Evolutionary conservation across 2,329 filamentous ascomycete species (phyloP).

Genomic region (Xylariaceae sp.): DNA sequence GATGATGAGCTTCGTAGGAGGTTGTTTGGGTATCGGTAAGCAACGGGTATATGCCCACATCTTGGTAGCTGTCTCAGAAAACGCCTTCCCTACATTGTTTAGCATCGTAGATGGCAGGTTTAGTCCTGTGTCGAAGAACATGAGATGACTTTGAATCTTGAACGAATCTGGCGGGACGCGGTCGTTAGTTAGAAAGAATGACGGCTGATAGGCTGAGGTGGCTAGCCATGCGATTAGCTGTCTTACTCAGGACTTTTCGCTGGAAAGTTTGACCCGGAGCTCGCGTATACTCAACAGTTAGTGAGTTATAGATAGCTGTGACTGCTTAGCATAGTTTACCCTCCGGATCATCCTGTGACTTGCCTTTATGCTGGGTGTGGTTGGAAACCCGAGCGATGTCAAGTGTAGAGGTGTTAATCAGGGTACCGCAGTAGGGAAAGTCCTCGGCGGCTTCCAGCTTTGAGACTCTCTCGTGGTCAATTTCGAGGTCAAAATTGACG

Average conservation of each 20-base stretch:
- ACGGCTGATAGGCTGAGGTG: constrained; percentile 4
- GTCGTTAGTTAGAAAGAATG: constrained; percentile 4
- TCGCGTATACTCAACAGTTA: constrained; percentile 75
- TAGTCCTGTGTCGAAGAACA: constrained; percentile 77
- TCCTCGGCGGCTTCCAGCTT: constrained; percentile 36
- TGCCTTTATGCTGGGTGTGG: constrained; percentile 47
- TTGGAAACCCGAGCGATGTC: constrained; percentile 59
- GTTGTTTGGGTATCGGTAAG: constrained; percentile 54
- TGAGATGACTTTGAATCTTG: constrained; percentile 78
- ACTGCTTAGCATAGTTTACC: constrained; percentile 10
- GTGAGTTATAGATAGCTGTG: constrained; percentile 59
- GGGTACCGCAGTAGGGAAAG: constrained; percentile 89
- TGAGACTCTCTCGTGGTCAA: constrained; percentile 51
- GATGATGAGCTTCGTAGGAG: constrained; percentile 56
- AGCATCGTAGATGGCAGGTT: constrained; percentile 69
- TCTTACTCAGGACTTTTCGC: constrained; percentile 70
- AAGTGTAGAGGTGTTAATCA: constrained; percentile 71
- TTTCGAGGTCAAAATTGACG: constrained; percentile 70
- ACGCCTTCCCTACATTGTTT: constrained; percentile 69
- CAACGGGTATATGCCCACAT: constrained; percentile 59
- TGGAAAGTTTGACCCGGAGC: constrained; percentile 73
- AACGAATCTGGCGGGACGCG: constrained; percentile 59
- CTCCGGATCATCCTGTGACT: constrained; percentile 34
- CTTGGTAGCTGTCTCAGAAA: constrained; percentile 75
- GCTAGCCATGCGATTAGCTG: too few relatives aligned